Percentiles rank a stretch among this genome's conserved stretches.
Evolutionary conservation across 169 alveolate genomes (phyloP).

Genomic region (Plasmodium vivax): DNA sequence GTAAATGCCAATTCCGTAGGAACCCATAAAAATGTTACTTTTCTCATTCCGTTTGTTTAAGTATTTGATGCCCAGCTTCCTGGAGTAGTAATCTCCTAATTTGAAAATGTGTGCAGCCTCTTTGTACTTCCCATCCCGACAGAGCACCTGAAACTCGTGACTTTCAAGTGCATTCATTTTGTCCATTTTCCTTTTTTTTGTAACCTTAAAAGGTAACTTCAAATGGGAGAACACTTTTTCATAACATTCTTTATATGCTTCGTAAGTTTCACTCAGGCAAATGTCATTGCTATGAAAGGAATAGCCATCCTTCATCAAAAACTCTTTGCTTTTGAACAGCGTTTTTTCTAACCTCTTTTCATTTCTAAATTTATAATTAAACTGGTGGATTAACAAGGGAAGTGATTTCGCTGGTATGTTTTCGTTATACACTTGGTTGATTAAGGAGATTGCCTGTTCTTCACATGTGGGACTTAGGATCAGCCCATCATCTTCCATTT

Average conservation of each 20-base stretch:
- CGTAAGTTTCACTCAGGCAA: slow-evolving; percentile 43
- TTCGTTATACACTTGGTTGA: slow-evolving; percentile 45
- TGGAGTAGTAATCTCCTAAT: slow-evolving; percentile 55
- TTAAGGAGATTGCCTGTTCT: slow-evolving; percentile 23
- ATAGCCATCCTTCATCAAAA: slow-evolving; percentile 67
- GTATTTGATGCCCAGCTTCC: slow-evolving; percentile 19
- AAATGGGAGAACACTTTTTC: slow-evolving; percentile 23
- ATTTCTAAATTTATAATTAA: slow-evolving; percentile 52
- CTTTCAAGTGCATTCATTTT: slow-evolving; percentile 69
- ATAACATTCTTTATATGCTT: slow-evolving; percentile 51
- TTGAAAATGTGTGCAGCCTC: slow-evolving; percentile 63
- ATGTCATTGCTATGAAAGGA: slow-evolving; percentile 49
- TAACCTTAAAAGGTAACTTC: slow-evolving; percentile 11
- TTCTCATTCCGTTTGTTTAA: slow-evolving; percentile 55
- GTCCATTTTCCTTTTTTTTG: slow-evolving; percentile 56
- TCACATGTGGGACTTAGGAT: slow-evolving; percentile 71
- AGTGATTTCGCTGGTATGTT: slow-evolving; percentile 25
- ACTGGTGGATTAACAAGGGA: slow-evolving; percentile 51
- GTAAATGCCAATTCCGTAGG: slow-evolving; percentile 61
- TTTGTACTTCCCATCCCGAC: slow-evolving; percentile 51
- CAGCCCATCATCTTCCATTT: slow-evolving; percentile 56
- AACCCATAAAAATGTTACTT: slow-evolving; percentile 59
- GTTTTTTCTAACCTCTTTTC: slow-evolving; percentile 64
- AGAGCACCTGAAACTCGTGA: slow-evolving; percentile 45
- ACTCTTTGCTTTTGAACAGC: slow-evolving; percentile 51